A percentile compares a stretch with the other conserved stretches of the same genome.
Evolutionary conservation across 768 basidiomycete species (phyloP).

Genomic region (Termitomyces eurrhizus): DNA sequence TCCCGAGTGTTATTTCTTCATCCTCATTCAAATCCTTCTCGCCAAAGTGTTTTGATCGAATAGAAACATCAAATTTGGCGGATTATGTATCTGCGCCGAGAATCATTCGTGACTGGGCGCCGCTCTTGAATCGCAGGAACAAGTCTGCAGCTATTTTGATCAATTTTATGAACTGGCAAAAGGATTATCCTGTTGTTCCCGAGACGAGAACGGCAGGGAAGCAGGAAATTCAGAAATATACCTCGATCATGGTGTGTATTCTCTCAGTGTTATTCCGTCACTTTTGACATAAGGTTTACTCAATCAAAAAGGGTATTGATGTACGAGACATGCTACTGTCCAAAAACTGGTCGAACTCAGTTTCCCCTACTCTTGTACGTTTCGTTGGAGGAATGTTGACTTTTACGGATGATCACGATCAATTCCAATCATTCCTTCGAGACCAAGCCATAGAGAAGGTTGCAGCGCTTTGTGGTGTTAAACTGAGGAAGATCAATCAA

Average conservation of each 20-base stretch:
- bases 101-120: constrained; percentile 27
- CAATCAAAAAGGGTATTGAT: constrained; percentile 4
- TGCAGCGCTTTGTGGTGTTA: constrained; percentile 18
- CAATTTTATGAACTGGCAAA: constrained; percentile 27
- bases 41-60: constrained; percentile 25
- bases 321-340: not conserved
- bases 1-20: constrained; percentile 26
- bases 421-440: constrained; percentile 22
- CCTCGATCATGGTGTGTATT: constrained; percentile 16
- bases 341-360: too few species aligned
- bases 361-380: not conserved
- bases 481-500: constrained; percentile 18
- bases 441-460: constrained; percentile 15
- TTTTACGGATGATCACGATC: constrained; percentile 22
- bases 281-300: not conserved
- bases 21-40: constrained; percentile 22
- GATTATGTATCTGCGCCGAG: constrained; percentile 20
- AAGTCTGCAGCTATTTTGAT: constrained; percentile 22
- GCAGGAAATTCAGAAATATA: constrained; percentile 12
- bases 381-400: constrained; percentile 10
- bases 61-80: constrained; percentile 25
- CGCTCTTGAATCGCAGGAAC: constrained; percentile 25
- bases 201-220: not conserved
- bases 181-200: constrained; percentile 2
- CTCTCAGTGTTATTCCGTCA: not conserved